A percentile compares a stretch with the other conserved stretches of the same genome.
Conservation (phyloP, 208 protist genomes). For the Acanthamoeba lenticulata region DNA sequence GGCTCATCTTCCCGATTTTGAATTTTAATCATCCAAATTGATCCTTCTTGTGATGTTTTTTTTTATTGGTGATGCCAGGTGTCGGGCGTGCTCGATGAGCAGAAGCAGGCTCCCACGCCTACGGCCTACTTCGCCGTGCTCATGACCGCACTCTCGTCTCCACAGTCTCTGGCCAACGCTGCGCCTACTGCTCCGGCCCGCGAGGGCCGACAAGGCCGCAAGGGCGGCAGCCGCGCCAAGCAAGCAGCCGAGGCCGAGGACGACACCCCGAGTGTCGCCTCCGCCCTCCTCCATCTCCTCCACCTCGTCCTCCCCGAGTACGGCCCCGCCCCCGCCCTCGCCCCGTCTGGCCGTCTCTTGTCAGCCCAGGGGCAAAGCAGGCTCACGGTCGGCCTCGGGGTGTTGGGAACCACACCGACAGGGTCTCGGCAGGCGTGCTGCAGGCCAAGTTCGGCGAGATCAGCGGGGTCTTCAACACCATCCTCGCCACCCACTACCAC, state of each 20-base stretch:
- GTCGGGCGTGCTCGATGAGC: constrained; percentile 19
- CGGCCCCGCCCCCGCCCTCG: neutral
- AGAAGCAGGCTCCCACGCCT: neutral
- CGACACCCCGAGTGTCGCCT: neutral
- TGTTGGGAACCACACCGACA: neutral
- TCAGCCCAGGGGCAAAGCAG: neutral
- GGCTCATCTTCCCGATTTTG: neutral
- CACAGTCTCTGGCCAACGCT: neutral
- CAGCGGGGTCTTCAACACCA: neutral
- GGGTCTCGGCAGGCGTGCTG: neutral
- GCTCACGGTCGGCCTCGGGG: neutral
- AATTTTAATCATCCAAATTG: neutral
- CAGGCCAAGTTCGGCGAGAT: constrained; percentile 45
- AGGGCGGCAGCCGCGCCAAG: neutral
- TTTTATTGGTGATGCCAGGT: neutral
- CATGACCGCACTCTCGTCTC: constrained; percentile 28
- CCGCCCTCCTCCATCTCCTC: neutral
- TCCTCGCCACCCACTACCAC: neutral
- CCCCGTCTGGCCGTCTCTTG: too few relatives aligned
- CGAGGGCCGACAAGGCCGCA: neutral
- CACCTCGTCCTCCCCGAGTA: constrained; percentile 27
- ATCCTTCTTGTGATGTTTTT: neutral
- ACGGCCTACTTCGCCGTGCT: constrained; percentile 39
- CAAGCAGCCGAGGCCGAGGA: constrained; percentile 1
- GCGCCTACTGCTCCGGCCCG: neutral